A percentile compares a stretch with the other conserved stretches of the same genome.
Conservation (phyloP, 805 yeast species). For the Sungouiella blattae region DNA sequence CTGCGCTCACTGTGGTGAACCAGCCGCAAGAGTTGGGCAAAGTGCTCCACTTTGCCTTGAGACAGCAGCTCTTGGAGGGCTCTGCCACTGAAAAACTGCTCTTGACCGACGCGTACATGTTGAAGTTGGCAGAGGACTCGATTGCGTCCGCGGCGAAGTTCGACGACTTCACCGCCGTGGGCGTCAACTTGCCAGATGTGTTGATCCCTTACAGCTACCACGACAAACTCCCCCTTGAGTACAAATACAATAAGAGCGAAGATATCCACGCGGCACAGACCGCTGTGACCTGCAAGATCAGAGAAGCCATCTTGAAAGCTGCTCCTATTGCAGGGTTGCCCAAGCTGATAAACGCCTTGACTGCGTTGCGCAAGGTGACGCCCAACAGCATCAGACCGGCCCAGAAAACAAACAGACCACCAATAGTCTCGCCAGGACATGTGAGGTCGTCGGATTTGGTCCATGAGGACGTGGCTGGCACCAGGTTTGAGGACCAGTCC, state of each 20-base stretch:
- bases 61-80: slow-evolving; percentile 40
- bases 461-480: slow-evolving; percentile 38
- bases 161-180: slow-evolving; percentile 37
- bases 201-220: slow-evolving; percentile 37
- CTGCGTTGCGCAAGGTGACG: slow-evolving; percentile 58
- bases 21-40: slow-evolving; percentile 77
- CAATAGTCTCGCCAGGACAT: slow-evolving; percentile 29
- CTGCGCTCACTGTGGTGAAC: slow-evolving; percentile 77
- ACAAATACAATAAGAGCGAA: slow-evolving; percentile 29
- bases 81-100: slow-evolving; percentile 17
- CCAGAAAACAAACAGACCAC: slow-evolving; percentile 24
- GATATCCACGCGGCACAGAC: slow-evolving; percentile 36
- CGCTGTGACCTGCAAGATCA: slow-evolving; percentile 47
- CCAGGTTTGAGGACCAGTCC: slow-evolving; percentile 25
- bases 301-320: slow-evolving; percentile 77
- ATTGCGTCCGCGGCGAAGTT: slow-evolving; percentile 36
- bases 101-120: slow-evolving; percentile 30
- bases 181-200: slow-evolving; percentile 40
- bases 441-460: slow-evolving; percentile 36
- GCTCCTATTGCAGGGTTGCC: slow-evolving; percentile 84
- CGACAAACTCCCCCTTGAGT: slow-evolving; percentile 35
- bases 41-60: slow-evolving; percentile 64
- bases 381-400: slow-evolving; percentile 40
- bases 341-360: slow-evolving; percentile 75
- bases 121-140: slow-evolving; percentile 38